Evolutionary conservation across 2,329 filamentous ascomycete species (phyloP).

Genomic region (Fusarium sp.): DNA sequence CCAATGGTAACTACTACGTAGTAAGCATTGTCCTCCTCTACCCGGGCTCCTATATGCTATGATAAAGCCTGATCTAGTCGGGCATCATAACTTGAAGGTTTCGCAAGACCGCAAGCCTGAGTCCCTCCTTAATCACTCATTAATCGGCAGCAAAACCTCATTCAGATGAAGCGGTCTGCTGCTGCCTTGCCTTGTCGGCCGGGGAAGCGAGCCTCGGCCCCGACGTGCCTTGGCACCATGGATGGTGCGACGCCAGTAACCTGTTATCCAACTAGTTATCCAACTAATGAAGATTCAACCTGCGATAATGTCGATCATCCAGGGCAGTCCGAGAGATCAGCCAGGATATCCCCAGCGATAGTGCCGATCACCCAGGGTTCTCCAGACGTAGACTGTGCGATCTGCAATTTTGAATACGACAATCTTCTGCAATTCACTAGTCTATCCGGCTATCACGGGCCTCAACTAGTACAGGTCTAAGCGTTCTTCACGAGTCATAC

Average conservation of each 20-base stretch:
- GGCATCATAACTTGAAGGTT: background rate
- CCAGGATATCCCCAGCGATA: background rate
- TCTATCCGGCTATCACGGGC: background rate
- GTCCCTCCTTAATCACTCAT: background rate
- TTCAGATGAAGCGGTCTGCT: background rate
- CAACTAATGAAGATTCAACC: background rate
- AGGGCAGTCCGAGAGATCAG: background rate
- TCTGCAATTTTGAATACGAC: constrained; percentile 16
- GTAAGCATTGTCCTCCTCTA: background rate
- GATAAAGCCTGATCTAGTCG: background rate
- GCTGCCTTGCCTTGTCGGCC: background rate
- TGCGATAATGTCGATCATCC: background rate
- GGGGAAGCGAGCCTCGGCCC: background rate
- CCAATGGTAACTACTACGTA: background rate
- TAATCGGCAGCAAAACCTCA: background rate
- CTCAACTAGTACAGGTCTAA: constrained; percentile 4
- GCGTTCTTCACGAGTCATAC: background rate
- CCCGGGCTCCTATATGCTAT: background rate
- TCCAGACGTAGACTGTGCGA: constrained; percentile 13
- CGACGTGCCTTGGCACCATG: background rate
- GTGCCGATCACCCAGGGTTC: constrained; percentile 11
- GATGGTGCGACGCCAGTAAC: background rate
- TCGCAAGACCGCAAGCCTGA: background rate
- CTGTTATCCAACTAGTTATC: background rate
- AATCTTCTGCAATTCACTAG: background rate